Percentiles rank a stretch among this genome's conserved stretches.
Conservation (phyloP, 495 filamentous ascomycete genomes). For the Opeltia flavorubescens region DNA sequence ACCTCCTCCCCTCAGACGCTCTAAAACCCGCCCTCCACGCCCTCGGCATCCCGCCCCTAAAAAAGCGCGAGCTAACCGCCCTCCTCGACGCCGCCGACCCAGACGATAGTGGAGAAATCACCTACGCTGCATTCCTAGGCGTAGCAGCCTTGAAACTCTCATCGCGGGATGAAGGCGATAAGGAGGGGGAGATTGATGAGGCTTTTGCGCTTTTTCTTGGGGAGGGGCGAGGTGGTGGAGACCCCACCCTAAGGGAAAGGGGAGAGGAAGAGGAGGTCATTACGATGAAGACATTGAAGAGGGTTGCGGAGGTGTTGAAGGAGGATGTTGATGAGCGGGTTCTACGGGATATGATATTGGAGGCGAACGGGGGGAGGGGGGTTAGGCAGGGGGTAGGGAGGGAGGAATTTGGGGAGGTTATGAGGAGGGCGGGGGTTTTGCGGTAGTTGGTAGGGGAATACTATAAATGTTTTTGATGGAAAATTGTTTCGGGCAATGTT, state of each 20-base stretch:
- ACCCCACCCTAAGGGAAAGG: conserved; percentile 15
- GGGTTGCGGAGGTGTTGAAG: conserved; percentile 68
- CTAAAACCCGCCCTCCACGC: conserved; percentile 38
- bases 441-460: conserved; percentile 20
- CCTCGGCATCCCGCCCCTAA: conserved; percentile 52
- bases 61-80: conserved; percentile 50
- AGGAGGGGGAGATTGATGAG: conserved; percentile 57
- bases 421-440: conserved; percentile 73
- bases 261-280: conserved; percentile 37
- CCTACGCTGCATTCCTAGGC: conserved; percentile 63
- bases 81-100: conserved; percentile 73
- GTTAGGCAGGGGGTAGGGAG: conserved; percentile 56
- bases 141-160: conserved; percentile 69
- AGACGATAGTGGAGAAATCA: conserved; percentile 58
- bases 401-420: conserved; percentile 73
- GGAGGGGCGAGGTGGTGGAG: conserved; percentile 14
- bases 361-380: conserved; percentile 73
- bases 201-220: conserved; percentile 67
- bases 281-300: conserved; percentile 57
- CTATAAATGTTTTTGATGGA: not conserved
- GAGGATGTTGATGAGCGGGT: conserved; percentile 69
- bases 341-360: conserved; percentile 81
- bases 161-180: conserved; percentile 33
- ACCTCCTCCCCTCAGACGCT: conserved; percentile 9
- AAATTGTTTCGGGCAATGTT: not conserved